Evolutionary conservation across 805 yeast genomes (phyloP).

Genomic region (Saccharomycopsis babjevae): DNA sequence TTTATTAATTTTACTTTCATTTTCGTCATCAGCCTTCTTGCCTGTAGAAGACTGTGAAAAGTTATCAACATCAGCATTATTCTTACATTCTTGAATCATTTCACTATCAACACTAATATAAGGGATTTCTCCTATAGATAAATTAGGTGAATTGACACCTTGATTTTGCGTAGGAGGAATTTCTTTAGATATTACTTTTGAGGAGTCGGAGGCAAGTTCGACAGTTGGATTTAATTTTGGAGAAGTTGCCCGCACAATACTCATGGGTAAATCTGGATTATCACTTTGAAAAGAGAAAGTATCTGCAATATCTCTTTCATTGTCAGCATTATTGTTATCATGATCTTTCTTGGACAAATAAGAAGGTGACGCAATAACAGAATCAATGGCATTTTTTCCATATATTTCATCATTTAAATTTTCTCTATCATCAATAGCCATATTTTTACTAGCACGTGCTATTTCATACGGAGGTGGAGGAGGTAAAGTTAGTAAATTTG

Average conservation of each 20-base stretch:
- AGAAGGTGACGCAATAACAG: not conserved
- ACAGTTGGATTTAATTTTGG: slow-evolving; percentile 1
- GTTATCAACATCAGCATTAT: not conserved
- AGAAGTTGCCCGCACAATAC: slow-evolving; percentile 6
- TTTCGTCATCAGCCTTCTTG: not conserved
- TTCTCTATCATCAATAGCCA: not conserved
- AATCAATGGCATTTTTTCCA: not conserved
- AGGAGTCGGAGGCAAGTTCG: not conserved
- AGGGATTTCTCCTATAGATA: not conserved
- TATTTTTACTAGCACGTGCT: not conserved
- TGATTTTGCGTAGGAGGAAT: not conserved
- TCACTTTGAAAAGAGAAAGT: slow-evolving; percentile 11
- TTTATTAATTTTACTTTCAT: not conserved
- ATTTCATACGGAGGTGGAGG: slow-evolving; percentile 1
- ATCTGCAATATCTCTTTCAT: slow-evolving; percentile 10
- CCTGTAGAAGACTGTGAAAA: not conserved
- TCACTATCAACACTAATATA: not conserved
- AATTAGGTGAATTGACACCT: not conserved
- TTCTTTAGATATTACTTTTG: not conserved
- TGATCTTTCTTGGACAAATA: not conserved
- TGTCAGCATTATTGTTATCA: not conserved
- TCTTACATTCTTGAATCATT: not conserved
- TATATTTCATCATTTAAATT: not conserved
- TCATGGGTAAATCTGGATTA: slow-evolving; percentile 12
- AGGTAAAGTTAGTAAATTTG: not conserved